Conservation (phyloP, 345 rosid species). For the Theobroma cacao region DNA sequence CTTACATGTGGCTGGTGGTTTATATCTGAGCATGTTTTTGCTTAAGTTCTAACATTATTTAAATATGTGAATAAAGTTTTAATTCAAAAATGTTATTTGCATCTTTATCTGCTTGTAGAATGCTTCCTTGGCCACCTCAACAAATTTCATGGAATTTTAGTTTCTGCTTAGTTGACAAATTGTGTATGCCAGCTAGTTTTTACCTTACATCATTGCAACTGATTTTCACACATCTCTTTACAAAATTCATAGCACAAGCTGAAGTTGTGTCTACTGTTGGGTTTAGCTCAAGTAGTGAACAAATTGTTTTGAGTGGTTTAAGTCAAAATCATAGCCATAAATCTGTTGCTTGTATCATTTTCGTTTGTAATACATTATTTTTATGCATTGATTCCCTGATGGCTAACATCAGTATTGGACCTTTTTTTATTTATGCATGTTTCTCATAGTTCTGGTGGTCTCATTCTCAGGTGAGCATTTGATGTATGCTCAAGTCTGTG, state of each 20-base stretch:
- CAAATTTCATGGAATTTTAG: background rate
- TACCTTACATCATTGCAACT: background rate
- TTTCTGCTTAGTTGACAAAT: background rate
- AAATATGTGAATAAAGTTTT: background rate
- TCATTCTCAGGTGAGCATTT: background rate
- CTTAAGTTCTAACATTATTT: background rate
- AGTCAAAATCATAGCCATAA: background rate
- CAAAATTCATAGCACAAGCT: background rate
- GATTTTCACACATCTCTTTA: background rate
- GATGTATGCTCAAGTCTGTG: background rate
- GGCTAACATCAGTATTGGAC: background rate
- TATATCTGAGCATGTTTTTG: background rate
- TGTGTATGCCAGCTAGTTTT: background rate
- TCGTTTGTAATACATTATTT: background rate
- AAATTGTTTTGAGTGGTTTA: background rate
- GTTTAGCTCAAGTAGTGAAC: background rate
- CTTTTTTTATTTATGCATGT: background rate
- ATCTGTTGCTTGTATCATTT: background rate
- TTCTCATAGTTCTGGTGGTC: background rate
- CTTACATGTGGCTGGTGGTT: background rate
- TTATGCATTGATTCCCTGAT: constrained; percentile 6
- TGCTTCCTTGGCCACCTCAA: background rate
- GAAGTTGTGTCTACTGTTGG: background rate
- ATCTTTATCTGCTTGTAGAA: background rate
- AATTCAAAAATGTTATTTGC: background rate